Evolutionary conservation across 177 flowering plant species (phyloP).

Genomic region (Vitis hybrid): DNA sequence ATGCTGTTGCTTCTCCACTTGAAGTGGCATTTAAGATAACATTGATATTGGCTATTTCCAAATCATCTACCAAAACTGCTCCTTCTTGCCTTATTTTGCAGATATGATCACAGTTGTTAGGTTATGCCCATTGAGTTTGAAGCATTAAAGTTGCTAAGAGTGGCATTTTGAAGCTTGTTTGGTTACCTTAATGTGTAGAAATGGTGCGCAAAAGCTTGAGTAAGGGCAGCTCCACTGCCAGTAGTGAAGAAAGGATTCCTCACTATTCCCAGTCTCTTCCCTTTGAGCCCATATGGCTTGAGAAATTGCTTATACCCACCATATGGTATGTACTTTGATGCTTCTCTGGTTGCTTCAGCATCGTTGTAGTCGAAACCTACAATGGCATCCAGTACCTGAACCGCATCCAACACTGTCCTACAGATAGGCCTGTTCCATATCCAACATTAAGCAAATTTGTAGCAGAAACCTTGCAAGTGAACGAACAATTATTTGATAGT

Average conservation of each 20-base stretch:
- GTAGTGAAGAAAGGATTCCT: conserved; percentile 24
- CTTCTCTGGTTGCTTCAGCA: conserved; percentile 35
- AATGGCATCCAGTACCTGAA: conserved; percentile 49
- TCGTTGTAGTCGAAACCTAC: conserved; percentile 48
- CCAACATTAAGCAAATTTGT: background rate
- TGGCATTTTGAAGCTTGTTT: too few species aligned
- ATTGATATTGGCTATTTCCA: conserved; percentile 30
- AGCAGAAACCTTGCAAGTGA: too few species aligned
- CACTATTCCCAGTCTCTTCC: conserved; percentile 53
- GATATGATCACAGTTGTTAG: background rate
- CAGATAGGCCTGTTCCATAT: conserved; percentile 42
- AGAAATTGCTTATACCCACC: conserved; percentile 58
- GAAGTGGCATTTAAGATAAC: background rate
- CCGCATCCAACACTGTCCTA: conserved; percentile 66
- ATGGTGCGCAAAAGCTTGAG: conserved; percentile 29
- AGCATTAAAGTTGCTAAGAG: too few species aligned
- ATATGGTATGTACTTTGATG: conserved; percentile 38
- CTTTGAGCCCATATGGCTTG: conserved; percentile 40
- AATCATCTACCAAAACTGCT: conserved; percentile 37
- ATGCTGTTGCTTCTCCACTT: conserved; percentile 31
- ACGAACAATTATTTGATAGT: too few species aligned
- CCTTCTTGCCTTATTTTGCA: conserved; percentile 24
- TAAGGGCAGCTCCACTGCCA: background rate
- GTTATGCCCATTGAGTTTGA: background rate
- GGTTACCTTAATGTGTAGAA: conserved; percentile 37